These are phyloP conservation scores for Westerdykella aurantiaca DNA, from an alignment of 2,329 filamentous ascomycete species.

Conservation along the genomic window DNA sequence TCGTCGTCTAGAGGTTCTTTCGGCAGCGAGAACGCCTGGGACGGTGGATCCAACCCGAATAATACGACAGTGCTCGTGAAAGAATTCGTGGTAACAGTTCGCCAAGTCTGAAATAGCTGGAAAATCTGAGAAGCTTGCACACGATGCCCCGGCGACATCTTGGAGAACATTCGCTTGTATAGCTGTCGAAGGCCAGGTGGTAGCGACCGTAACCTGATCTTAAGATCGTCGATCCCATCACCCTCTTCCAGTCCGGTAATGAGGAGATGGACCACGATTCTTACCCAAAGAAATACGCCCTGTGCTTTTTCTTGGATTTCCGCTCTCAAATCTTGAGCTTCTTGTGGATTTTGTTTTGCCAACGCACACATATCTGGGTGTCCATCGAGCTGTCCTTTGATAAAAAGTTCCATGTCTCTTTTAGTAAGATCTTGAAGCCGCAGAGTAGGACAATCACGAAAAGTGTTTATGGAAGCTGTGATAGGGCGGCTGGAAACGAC, in stretches of 20 bases:
- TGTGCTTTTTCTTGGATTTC: constrained; percentile 4
- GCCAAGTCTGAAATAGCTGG: constrained; percentile 7
- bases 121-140: constrained; percentile 8
- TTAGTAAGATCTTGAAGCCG: constrained; percentile 8
- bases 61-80: constrained; percentile 1
- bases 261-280: constrained; percentile 8
- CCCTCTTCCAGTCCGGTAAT: constrained; percentile 8
- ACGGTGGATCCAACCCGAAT: not conserved
- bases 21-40: not conserved
- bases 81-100: not conserved
- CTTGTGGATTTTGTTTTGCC: too few species aligned
- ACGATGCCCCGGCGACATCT: constrained; percentile 5
- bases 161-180: constrained; percentile 5
- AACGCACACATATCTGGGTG: not conserved
- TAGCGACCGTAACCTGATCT: constrained; percentile 3
- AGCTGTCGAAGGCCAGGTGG: constrained; percentile 7
- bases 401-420: constrained; percentile 7
- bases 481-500: constrained; percentile 14
- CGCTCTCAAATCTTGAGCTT: too few species aligned
- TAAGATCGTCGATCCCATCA: constrained; percentile 7
- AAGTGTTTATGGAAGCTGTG: constrained; percentile 5
- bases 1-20: not conserved
- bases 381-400: constrained; percentile 1
- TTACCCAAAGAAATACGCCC: constrained; percentile 13
- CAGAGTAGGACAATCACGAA: constrained; percentile 7